Percentiles rank a stretch among this genome's conserved stretches.
These are phyloP conservation scores for Malus asiatica DNA, from an alignment of 306 rosid species.

Conservation along the genomic window DNA sequence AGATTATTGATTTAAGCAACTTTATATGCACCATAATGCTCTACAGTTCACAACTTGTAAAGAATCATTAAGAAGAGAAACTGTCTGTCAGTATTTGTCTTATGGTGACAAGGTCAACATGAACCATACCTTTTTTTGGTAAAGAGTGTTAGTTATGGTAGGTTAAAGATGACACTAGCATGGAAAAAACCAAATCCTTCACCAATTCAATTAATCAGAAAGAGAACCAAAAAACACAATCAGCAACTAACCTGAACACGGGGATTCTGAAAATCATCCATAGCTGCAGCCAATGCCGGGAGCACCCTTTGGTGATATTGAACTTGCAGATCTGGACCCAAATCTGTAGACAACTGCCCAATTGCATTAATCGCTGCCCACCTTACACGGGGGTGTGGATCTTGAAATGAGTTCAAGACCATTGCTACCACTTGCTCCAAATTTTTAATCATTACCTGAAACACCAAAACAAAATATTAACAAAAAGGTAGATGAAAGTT, in stretches of 20 bases:
- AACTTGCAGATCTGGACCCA: slow-evolving; percentile 96
- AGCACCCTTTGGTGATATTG: slow-evolving; percentile 78
- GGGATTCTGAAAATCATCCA: slow-evolving; percentile 98
- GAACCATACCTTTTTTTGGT: background rate
- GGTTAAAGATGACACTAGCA: background rate
- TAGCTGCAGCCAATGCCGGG: slow-evolving; percentile 82
- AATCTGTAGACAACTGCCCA: slow-evolving; percentile 91
- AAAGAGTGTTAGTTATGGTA: background rate
- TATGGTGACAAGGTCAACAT: background rate
- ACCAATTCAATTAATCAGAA: background rate
- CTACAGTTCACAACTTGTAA: background rate
- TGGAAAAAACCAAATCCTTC: background rate
- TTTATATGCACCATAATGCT: background rate
- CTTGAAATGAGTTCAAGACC: slow-evolving; percentile 87
- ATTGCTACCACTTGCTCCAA: slow-evolving; percentile 97
- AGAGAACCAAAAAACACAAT: background rate
- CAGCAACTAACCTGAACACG: slow-evolving; percentile 73
- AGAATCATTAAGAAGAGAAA: background rate
- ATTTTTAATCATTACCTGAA: slow-evolving; percentile 83
- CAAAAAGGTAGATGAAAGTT: background rate
- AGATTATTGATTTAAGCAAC: background rate
- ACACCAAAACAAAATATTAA: background rate
- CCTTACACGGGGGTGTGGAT: slow-evolving; percentile 96
- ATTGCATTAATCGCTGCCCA: slow-evolving; percentile 99
- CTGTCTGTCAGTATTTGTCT: background rate